phyloP scores from a whole-genome alignment of 495 filamentous ascomycete species.

The Astrothelium subdiscretum region DNA sequence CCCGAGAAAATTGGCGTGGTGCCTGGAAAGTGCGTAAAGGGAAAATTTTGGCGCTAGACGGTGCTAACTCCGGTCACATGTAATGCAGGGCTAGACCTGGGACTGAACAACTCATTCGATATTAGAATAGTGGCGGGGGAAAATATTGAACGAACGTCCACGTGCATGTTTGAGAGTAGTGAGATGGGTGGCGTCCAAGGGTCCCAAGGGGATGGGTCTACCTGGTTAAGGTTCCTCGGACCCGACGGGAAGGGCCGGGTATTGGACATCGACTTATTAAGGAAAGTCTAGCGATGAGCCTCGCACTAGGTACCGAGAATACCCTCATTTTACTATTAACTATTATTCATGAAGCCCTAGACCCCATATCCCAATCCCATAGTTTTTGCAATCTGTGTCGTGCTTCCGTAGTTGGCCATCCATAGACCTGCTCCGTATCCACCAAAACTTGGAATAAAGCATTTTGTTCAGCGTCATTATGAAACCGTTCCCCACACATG shows the following conservation, averaged over 20 bases:
- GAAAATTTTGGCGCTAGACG: not conserved
- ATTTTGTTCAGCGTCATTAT: conserved; percentile 19
- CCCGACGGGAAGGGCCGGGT: not conserved
- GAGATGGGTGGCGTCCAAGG: no score
- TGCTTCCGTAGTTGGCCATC: not conserved
- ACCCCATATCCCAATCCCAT: not conserved
- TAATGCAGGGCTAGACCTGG: not conserved
- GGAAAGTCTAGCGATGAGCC: not conserved
- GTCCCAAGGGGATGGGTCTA: no score
- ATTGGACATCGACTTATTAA: not conserved
- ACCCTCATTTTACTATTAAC: no score
- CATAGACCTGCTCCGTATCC: not conserved
- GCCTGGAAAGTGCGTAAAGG: not conserved
- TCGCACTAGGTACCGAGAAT: no score
- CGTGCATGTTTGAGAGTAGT: no score
- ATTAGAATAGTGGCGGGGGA: no score
- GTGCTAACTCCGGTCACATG: not conserved
- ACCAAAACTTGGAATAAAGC: conserved; percentile 2
- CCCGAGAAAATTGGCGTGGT: not conserved
- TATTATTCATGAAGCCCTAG: not conserved
- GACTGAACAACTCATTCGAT: no score
- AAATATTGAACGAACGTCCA: no score
- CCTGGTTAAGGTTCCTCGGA: not conserved
- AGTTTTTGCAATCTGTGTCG: not conserved
- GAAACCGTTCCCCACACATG: conserved; percentile 27